Evolutionary conservation across 2,329 filamentous ascomycete genomes (phyloP).

Genomic region (Colletotrichum magnum): DNA sequence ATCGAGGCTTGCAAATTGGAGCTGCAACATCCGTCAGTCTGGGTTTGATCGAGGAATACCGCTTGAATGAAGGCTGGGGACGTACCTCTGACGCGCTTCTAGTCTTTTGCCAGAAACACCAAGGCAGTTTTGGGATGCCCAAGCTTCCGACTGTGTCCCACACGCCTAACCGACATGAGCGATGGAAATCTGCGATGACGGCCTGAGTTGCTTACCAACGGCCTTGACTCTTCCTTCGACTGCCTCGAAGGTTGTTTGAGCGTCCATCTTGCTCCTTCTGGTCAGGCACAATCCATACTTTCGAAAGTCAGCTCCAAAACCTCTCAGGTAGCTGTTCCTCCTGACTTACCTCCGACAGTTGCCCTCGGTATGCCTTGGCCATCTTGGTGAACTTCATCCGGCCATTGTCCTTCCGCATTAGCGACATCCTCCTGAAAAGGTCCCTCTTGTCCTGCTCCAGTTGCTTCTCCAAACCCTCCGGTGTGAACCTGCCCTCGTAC

Average conservation of each 20-base stretch:
- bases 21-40: constrained; percentile 8
- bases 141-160: constrained; percentile 67
- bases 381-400: constrained; percentile 23
- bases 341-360: constrained; percentile 5
- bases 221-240: constrained; percentile 21
- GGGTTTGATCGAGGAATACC: neutral
- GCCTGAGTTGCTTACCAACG: constrained; percentile 13
- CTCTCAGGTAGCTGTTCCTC: no score
- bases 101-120: constrained; percentile 5
- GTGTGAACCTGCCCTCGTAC: neutral
- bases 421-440: constrained; percentile 17
- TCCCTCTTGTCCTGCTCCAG: constrained; percentile 10
- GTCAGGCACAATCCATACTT: constrained; percentile 28
- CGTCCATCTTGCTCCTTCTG: constrained; percentile 1
- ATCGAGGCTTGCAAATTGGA: constrained; percentile 40
- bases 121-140: constrained; percentile 46
- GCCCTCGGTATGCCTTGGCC: constrained; percentile 10
- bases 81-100: constrained; percentile 33
- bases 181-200: neutral
- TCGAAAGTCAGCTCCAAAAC: accelerated
- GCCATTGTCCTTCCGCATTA: neutral
- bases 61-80: no score
- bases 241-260: constrained; percentile 18
- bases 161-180: constrained; percentile 53
- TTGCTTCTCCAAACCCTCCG: neutral